Evolutionary conservation across 208 protist species (phyloP).

Genomic region (Crithidia sp.): DNA sequence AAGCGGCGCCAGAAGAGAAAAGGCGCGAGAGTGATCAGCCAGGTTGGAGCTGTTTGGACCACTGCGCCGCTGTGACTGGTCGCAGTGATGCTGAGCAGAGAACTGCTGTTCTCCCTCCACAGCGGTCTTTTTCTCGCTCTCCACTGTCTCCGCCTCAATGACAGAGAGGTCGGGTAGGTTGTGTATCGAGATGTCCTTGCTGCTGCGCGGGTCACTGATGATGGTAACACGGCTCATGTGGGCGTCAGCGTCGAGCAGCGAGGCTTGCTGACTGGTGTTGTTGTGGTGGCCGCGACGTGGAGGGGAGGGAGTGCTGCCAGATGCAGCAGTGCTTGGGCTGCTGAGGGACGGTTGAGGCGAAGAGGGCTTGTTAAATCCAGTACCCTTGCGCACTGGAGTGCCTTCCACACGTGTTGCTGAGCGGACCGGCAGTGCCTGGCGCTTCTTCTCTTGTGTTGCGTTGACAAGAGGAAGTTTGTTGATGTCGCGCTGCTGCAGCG

Average conservation of each 20-base stretch:
- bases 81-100: background rate
- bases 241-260: background rate
- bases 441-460: background rate
- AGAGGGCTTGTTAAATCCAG: background rate
- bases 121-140: background rate
- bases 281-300: background rate
- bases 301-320: background rate
- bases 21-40: background rate
- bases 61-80: background rate
- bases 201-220: constrained; percentile 7
- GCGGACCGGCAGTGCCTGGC: background rate
- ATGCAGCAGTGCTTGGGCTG: background rate
- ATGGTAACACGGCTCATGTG: constrained; percentile 16
- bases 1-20: background rate
- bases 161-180: background rate
- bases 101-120: no score
- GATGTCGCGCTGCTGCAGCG: constrained; percentile 6
- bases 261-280: background rate
- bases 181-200: constrained; percentile 3
- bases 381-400: constrained; percentile 5
- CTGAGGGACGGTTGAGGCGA: background rate
- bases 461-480: background rate
- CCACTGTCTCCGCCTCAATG: background rate
- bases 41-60: background rate
- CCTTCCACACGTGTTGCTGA: background rate